Evolutionary conservation across 768 basidiomycete genomes (phyloP).

Genomic region (Phanerochaete sordida): DNA sequence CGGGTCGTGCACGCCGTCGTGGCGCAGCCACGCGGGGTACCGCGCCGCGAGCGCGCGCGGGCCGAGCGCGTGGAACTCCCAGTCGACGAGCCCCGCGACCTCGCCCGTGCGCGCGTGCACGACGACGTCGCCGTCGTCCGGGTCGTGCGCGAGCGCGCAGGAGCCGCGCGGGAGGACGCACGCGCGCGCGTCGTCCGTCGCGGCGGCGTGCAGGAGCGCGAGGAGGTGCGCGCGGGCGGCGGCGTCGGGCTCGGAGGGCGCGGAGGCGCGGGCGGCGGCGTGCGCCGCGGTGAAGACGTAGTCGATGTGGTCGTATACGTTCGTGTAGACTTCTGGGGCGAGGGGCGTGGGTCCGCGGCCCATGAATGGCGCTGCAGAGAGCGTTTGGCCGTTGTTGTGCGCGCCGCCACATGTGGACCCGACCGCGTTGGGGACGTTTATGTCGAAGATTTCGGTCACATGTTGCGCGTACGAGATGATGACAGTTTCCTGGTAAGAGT

Average conservation of each 20-base stretch:
- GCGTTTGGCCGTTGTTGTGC: background rate
- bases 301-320: background rate
- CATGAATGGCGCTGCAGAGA: background rate
- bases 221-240: background rate
- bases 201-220: background rate
- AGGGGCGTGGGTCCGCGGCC: background rate
- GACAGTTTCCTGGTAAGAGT: conserved; percentile 2
- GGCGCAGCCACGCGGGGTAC: conserved; percentile 24
- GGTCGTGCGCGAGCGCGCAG: conserved; percentile 19
- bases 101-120: conserved; percentile 11
- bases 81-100: conserved; percentile 21
- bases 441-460: background rate
- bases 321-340: background rate
- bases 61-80: conserved; percentile 18
- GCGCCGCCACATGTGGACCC: background rate
- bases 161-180: background rate
- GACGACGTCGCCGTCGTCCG: conserved; percentile 14
- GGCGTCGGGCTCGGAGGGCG: background rate
- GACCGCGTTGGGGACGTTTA: conserved; percentile 7
- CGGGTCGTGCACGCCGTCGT: conserved; percentile 19
- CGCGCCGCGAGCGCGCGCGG: conserved; percentile 22
- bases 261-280: background rate
- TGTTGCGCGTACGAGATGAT: conserved; percentile 2
- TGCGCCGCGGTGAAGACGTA: background rate
- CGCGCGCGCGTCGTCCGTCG: background rate